Percentiles rank a stretch among this genome's conserved stretches.
phyloP scores from a whole-genome alignment of 2,329 filamentous ascomycete species.

The Zarea fungicola region DNA sequence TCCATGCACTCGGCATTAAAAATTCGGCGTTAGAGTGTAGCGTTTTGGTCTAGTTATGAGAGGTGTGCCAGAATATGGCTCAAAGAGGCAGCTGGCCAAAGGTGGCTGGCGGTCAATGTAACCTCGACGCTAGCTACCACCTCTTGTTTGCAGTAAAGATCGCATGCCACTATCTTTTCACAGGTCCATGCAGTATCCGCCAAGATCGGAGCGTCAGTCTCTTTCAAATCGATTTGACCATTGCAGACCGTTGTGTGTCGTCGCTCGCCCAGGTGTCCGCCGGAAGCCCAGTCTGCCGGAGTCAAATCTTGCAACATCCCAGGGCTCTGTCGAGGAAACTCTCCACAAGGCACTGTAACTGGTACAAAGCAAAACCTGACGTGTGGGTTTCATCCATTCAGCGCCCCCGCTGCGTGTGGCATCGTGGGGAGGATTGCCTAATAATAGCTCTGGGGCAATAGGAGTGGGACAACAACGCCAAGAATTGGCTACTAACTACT shows the following conservation, averaged over 20 bases:
- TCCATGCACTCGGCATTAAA: no score
- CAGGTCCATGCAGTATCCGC: background rate
- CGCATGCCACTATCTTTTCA: background rate
- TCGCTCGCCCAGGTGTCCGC: no score
- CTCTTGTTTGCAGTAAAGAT: slow-evolving; percentile 5
- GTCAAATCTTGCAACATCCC: background rate
- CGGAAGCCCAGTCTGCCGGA: background rate
- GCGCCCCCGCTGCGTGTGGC: background rate
- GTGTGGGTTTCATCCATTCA: background rate
- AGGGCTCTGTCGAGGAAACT: background rate
- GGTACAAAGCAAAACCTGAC: background rate
- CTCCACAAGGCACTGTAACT: background rate
- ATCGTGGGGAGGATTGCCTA: no score
- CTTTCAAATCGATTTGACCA: no score
- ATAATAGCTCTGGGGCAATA: slow-evolving; percentile 2
- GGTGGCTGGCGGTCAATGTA: background rate
- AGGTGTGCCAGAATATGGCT: background rate
- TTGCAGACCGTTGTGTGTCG: no score
- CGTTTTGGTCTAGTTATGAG: background rate
- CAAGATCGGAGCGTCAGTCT: no score
- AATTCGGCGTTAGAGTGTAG: background rate
- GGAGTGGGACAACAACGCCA: no score
- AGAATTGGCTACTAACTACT: no score
- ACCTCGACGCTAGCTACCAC: background rate
- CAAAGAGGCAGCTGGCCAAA: background rate